Conservation (phyloP, 116 monocot species). For the Cymodocea nodosa region DNA sequence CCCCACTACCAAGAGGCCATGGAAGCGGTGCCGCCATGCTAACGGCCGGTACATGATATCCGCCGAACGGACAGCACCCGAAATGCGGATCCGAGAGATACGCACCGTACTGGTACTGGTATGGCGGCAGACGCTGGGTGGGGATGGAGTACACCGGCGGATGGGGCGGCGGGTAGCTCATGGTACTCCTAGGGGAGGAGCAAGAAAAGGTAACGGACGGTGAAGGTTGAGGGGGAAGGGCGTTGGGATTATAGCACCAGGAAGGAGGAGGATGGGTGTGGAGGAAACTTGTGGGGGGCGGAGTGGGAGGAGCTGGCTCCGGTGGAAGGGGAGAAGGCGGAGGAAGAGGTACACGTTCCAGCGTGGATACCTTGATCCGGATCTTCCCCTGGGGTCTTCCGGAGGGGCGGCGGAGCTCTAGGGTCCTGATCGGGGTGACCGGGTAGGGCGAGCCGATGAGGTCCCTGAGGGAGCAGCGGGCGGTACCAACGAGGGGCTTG, state of each 20-base stretch:
- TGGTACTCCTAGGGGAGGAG: slow-evolving; percentile 3
- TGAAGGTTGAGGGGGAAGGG: background rate
- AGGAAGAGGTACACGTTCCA: slow-evolving; percentile 18
- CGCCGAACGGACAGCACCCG: background rate
- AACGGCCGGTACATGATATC: slow-evolving; percentile 6
- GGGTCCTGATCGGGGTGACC: slow-evolving; percentile 23
- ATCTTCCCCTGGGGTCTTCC: slow-evolving; percentile 50
- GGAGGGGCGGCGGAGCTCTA: slow-evolving; percentile 44
- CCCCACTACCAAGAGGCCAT: background rate
- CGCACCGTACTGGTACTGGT: slow-evolving; percentile 10
- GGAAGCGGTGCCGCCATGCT: background rate
- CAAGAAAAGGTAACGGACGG: background rate
- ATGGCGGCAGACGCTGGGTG: slow-evolving; percentile 7
- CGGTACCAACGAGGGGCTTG: slow-evolving; percentile 64
- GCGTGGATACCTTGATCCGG: slow-evolving; percentile 31
- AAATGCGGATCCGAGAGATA: slow-evolving; percentile 1
- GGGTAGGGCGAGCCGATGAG: slow-evolving; percentile 14
- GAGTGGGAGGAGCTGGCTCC: background rate
- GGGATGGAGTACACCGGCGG: slow-evolving; percentile 2
- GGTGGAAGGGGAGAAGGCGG: slow-evolving; percentile 4
- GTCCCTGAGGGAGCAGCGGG: slow-evolving; percentile 18
- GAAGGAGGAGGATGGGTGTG: background rate
- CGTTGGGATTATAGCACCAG: slow-evolving; percentile 7
- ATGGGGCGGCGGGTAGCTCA: slow-evolving; percentile 17
- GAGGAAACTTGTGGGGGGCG: background rate